Percentiles rank a stretch among this genome's conserved stretches.
phyloP scores from a whole-genome alignment of 1,139 yeast species.

The Yamadazyma atmosphaerica region DNA sequence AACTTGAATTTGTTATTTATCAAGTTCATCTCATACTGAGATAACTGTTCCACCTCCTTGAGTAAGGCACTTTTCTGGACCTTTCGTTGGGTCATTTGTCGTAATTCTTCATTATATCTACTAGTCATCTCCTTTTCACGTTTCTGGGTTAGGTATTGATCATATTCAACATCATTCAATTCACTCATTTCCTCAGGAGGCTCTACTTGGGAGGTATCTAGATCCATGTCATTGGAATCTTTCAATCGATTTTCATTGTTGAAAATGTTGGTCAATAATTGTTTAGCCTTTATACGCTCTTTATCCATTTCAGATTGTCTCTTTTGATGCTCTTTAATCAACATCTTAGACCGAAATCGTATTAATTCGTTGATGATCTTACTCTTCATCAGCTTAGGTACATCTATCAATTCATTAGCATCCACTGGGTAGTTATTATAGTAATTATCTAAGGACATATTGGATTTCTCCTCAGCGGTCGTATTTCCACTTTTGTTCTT shows the following conservation, averaged over 20 bases:
- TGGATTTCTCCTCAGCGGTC: not conserved
- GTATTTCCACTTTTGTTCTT: not conserved
- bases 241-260: constrained; percentile 32
- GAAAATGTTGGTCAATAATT: constrained; percentile 50
- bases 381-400: constrained; percentile 61
- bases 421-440: constrained; percentile 56
- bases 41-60: not conserved
- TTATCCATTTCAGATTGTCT: constrained; percentile 50
- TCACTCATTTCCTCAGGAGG: constrained; percentile 26
- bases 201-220: constrained; percentile 17
- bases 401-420: constrained; percentile 58
- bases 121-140: not conserved
- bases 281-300: constrained; percentile 54
- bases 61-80: not conserved
- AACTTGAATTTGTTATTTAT: constrained; percentile 37
- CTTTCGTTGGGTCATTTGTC: constrained; percentile 1
- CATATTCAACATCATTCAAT: constrained; percentile 37
- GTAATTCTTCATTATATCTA: not conserved
- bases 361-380: constrained; percentile 58
- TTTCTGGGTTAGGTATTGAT: constrained; percentile 18
- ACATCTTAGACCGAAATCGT: constrained; percentile 61
- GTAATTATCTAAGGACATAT: constrained; percentile 16
- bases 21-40: constrained; percentile 31
- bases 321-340: constrained; percentile 57
- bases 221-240: constrained; percentile 8